Conservation (phyloP, 2,329 filamentous ascomycete species). For the Exophiala calicioides region DNA sequence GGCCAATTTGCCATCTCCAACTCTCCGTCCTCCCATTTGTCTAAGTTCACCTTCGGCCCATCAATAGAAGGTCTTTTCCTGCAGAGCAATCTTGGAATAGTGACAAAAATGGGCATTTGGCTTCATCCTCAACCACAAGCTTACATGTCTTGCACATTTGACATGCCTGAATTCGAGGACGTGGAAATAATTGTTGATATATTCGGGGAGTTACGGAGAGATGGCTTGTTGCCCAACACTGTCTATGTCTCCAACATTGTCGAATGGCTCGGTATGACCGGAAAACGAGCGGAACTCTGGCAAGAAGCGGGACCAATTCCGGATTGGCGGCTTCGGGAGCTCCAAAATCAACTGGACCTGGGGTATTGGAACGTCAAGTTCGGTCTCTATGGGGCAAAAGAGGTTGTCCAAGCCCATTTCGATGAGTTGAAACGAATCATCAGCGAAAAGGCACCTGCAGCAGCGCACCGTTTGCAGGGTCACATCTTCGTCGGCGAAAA, state of each 20-base stretch:
- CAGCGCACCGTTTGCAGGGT: conserved; percentile 16
- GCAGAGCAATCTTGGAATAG: conserved; percentile 30
- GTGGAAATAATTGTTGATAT: conserved; percentile 22
- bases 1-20: conserved; percentile 41
- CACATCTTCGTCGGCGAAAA: conserved; percentile 22
- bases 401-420: conserved; percentile 22
- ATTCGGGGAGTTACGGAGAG: conserved; percentile 19
- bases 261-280: conserved; percentile 22
- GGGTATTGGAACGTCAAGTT: conserved; percentile 27
- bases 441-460: conserved; percentile 11
- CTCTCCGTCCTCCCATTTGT: conserved; percentile 21
- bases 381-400: conserved; percentile 21
- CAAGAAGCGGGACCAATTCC: conserved; percentile 22
- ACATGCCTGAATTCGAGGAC: conserved; percentile 34
- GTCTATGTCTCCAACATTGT: conserved; percentile 27
- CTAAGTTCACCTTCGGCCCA: conserved; percentile 26
- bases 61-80: conserved; percentile 29
- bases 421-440: conserved; percentile 23
- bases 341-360: conserved; percentile 19
- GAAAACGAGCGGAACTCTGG: conserved; percentile 22
- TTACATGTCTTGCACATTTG: conserved; percentile 37
- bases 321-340: conserved; percentile 15
- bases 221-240: conserved; percentile 22
- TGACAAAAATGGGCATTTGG: conserved; percentile 32
- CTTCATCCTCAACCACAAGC: conserved; percentile 32